Conservation (phyloP, 768 basidiomycete genomes). For the Suillus clintonianus region DNA sequence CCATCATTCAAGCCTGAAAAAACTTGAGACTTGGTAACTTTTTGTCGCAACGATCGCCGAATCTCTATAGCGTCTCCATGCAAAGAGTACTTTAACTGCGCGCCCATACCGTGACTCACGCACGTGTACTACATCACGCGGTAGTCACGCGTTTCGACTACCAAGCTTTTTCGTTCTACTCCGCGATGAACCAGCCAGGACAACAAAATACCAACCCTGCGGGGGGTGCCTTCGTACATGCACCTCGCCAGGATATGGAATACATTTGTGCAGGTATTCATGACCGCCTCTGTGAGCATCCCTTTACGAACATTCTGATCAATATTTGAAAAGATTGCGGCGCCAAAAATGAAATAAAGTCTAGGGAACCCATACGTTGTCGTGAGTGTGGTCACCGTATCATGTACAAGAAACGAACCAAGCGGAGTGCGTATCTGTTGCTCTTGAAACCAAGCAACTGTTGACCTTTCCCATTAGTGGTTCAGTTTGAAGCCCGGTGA, state of each 20-base stretch:
- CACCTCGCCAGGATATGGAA: conserved; percentile 69
- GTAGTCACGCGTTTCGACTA: conserved; percentile 8
- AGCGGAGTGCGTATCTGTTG: conserved; percentile 68
- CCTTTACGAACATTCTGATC: conserved; percentile 14
- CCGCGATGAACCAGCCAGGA: conserved; percentile 42
- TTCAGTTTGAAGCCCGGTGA: conserved; percentile 36
- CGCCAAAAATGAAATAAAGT: conserved; percentile 87
- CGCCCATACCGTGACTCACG: not conserved
- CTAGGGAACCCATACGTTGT: conserved; percentile 92
- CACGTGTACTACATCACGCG: conserved; percentile 15
- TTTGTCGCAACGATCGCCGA: not conserved
- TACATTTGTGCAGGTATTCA: conserved; percentile 81
- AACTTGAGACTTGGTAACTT: not conserved
- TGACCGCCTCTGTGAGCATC: conserved; percentile 3
- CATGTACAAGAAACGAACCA: conserved; percentile 98
- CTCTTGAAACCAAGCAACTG: conserved; percentile 2
- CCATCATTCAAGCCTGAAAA: not conserved
- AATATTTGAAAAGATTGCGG: conserved; percentile 69
- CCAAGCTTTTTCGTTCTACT: conserved; percentile 7
- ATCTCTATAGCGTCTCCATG: not conserved
- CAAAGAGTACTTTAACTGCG: not conserved
- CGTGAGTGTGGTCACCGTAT: conserved; percentile 97
- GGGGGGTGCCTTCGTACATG: conserved; percentile 34
- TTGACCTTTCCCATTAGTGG: conserved; percentile 23
- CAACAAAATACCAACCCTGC: conserved; percentile 33